phyloP scores from a whole-genome alignment of 1,139 yeast species.

The Pichia sp. region DNA sequence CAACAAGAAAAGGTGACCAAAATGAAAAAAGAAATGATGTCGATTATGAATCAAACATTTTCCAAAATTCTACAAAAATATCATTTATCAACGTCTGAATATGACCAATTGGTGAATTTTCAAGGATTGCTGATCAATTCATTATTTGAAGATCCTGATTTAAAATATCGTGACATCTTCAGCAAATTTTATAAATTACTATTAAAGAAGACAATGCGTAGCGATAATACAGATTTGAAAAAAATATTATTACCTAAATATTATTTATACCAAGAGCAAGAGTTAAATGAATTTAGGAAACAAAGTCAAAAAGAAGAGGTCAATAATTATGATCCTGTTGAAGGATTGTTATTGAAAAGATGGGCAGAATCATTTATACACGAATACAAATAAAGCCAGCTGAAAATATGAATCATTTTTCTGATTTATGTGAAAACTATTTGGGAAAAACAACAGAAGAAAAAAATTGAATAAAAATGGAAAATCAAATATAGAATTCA shows the following conservation, averaged over 20 bases:
- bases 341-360: slow-evolving; percentile 38
- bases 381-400: background rate
- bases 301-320: slow-evolving; percentile 2
- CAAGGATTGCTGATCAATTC: slow-evolving; percentile 26
- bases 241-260: slow-evolving; percentile 25
- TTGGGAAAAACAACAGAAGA: too few relatives aligned
- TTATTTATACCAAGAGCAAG: slow-evolving; percentile 9
- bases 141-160: slow-evolving; percentile 22
- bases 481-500: too few relatives aligned
- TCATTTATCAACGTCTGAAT: slow-evolving; percentile 28
- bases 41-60: slow-evolving; percentile 30
- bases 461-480: too few relatives aligned
- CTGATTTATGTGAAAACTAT: background rate
- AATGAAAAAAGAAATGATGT: slow-evolving; percentile 23
- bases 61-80: slow-evolving; percentile 27
- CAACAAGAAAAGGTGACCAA: slow-evolving; percentile 15
- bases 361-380: slow-evolving; percentile 37
- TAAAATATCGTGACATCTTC: slow-evolving; percentile 25
- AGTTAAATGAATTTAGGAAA: slow-evolving; percentile 2
- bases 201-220: slow-evolving; percentile 27
- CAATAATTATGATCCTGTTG: slow-evolving; percentile 35
- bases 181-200: slow-evolving; percentile 26
- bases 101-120: slow-evolving; percentile 28
- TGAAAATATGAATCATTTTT: background rate
- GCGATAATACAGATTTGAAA: slow-evolving; percentile 23